Evolutionary conservation across 2,329 filamentous ascomycete species (phyloP), one percentile per base, ranked within the genome.

Genomic region (Knoxdaviesia capensis): DNA sequence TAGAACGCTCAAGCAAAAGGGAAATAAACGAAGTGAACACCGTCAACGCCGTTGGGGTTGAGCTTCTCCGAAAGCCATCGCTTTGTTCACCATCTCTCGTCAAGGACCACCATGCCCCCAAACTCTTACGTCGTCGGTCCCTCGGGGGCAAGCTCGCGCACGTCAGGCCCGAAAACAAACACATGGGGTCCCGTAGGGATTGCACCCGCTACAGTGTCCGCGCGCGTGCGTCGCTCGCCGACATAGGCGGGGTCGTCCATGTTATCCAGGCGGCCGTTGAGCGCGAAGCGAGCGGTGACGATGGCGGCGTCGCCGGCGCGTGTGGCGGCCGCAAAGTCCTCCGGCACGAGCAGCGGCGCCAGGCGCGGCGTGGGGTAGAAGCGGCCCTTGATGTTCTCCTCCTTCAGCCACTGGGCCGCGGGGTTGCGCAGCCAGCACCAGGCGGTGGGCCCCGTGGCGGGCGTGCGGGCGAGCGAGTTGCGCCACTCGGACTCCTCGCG

Each of bases 291-390:
- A 38, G 63, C 61, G 32, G 66, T 63, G 32, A 61, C 57, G 31
- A 69, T 60, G 34, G 56, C 53, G 44, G 39, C 10, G 40, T 31
- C 29, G 41, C 38, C 31, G 33, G 43, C 42, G 7, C 42, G 40
- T 33, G 64, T 47, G 10, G 59, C 56, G 5, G 53, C 52, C 36
- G 62, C 53, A 44, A 61, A 63, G 5, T 52, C 54, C 1, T 49
- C 51, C 7, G 58, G 56, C 36, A 67, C 59, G 42, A 73, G 55
- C 43, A 72, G 62, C 10, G 62, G 61, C 54, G 71, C 65, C 34
- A 75, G 58, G 44, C 62, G 59, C 44, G 63, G 56, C n/a, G 66
- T 67, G 10, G 70, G 65, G 55, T 75, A 74, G 55, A 74, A 74
- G n/a, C 71, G 60, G 41, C 71, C 71, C 44, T 62, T 59, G 41